Evolutionary conservation across 768 basidiomycete species (phyloP), one percentile per base, ranked within the genome.

Genomic region (Boletus pseudopeckii): DNA sequence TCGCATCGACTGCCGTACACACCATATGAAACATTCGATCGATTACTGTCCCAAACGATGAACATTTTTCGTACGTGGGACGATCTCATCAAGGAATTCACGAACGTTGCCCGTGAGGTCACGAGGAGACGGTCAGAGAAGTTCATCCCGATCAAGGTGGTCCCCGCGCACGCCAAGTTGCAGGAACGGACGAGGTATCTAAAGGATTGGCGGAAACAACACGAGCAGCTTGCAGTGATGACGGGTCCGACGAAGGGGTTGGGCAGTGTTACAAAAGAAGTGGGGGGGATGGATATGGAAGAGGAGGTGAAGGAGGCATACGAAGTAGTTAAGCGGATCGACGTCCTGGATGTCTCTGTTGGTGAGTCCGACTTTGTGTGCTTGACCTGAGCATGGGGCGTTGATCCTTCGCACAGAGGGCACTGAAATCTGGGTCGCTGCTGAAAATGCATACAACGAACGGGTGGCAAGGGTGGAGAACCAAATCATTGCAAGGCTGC

Each of bases 361-460:
- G 92, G 92, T 92, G 64, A 67, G 86, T 73, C n/a, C 2, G 14
- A 20, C 13, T 36, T 6, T 18, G 8, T 22, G 10, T 30, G 17
- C 30, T 33, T 47, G 36, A 13, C 39, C 2, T 30, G 26, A 20
- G 26, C 30, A 17, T 22, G 32, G 49, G 22, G 33, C 36, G 39
- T 39, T 59, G 43, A 53, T 36, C n/a, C 17, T 41, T 54, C 37
- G 15, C 28, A 33, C 63, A 93, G 95, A 96, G 77, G 96, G 97
- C 3, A 94, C 92, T 15, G 93, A 98, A 70, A 96, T 98, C 48
- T 98, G 95, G 96, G 88, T 96, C 30, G 85, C 93, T 0, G 95
- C 95, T 2, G 97, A 98, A 73, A 93, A 92, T 52, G 93, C 94
- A 5, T 99, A 99, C 70, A 98, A 98, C 62, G 96, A 98, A 71